These are phyloP conservation scores for Colletotrichum chrysophilum DNA, from an alignment of 2,329 filamentous ascomycete species.

Conservation along the genomic window DNA sequence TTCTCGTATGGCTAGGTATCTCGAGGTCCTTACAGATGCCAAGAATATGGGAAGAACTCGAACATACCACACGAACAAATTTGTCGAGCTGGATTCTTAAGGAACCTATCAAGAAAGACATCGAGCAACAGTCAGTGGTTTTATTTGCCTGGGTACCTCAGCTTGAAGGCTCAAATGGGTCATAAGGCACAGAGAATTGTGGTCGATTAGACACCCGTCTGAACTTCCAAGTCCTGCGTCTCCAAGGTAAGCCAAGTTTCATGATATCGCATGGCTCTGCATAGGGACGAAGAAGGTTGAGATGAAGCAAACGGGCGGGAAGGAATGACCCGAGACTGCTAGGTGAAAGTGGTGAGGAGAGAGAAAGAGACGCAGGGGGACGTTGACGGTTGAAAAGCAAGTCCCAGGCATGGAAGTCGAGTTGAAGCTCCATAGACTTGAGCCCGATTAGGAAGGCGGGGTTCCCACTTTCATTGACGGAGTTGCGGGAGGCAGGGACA, in stretches of 20 bases:
- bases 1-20: too few species aligned
- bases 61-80: too few species aligned
- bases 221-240: not conserved
- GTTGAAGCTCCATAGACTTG: not conserved
- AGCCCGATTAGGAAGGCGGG: slow-evolving; percentile 4
- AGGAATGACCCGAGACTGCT: not conserved
- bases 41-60: too few species aligned
- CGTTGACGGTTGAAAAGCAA: not conserved
- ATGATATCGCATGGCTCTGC: not conserved
- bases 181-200: not conserved
- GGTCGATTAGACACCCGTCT: not conserved
- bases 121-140: too few species aligned
- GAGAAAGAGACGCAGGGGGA: not conserved
- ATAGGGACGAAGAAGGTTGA: not conserved
- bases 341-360: not conserved
- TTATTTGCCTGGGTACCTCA: not conserved
- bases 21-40: too few species aligned
- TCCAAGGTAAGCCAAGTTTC: not conserved
- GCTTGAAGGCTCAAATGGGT: not conserved
- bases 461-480: not conserved
- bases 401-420: not conserved
- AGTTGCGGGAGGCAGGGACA: not conserved
- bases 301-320: not conserved
- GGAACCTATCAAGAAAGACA: too few species aligned
- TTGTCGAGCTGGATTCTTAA: too few species aligned